These are phyloP conservation scores for Phlegmacium glaucopus DNA, from an alignment of 768 basidiomycete species.

Conservation along the genomic window DNA sequence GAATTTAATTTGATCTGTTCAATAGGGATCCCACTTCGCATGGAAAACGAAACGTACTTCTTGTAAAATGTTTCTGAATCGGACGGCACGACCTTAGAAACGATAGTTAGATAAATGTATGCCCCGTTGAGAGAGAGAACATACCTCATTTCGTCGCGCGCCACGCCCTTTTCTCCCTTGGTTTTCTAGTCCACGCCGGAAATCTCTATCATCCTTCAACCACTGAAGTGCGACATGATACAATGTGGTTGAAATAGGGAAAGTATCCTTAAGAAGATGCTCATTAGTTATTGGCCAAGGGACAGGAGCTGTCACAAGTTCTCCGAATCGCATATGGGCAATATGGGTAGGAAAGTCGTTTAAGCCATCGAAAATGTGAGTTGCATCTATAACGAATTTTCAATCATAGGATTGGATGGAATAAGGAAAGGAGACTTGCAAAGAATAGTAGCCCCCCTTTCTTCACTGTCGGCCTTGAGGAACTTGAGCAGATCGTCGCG, in stretches of 20 bases:
- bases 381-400: slow-evolving; percentile 66
- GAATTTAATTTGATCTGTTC: no score
- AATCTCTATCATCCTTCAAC: slow-evolving; percentile 80
- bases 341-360: slow-evolving; percentile 91
- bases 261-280: slow-evolving; percentile 12
- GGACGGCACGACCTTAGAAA: slow-evolving; percentile 50
- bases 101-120: slow-evolving; percentile 5
- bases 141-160: slow-evolving; percentile 52
- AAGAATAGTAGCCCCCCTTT: slow-evolving; percentile 81
- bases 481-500: slow-evolving; percentile 88
- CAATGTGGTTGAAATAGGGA: slow-evolving; percentile 36
- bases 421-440: slow-evolving; percentile 45
- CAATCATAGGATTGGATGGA: background rate
- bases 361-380: slow-evolving; percentile 95
- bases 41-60: slow-evolving; percentile 43
- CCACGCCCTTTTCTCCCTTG: slow-evolving; percentile 58
- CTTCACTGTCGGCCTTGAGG: slow-evolving; percentile 77
- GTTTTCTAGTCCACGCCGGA: slow-evolving; percentile 56
- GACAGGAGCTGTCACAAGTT: slow-evolving; percentile 61
- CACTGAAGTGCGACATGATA: slow-evolving; percentile 80
- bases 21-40: no score
- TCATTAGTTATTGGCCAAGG: slow-evolving; percentile 53
- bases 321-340: slow-evolving; percentile 86
- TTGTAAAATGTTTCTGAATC: slow-evolving; percentile 85
- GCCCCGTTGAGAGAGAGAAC: slow-evolving; percentile 12